Conservation (phyloP, 2,329 filamentous ascomycete genomes). For the Cadophora gregata region DNA sequence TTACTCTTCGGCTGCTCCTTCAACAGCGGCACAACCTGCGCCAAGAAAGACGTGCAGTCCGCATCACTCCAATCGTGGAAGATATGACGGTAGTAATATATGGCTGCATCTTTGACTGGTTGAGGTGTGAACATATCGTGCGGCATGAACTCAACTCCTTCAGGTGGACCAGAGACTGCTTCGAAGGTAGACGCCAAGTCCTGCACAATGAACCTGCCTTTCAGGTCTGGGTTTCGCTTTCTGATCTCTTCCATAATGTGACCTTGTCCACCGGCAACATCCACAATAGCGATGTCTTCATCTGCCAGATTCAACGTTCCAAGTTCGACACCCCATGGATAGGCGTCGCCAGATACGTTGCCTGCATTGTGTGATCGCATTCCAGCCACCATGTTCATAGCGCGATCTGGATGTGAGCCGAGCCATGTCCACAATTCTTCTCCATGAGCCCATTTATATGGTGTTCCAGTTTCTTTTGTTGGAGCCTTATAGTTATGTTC, state of each 20-base stretch:
- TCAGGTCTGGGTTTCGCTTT: constrained; percentile 31
- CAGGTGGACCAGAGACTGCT: constrained; percentile 23
- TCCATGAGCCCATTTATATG: constrained; percentile 35
- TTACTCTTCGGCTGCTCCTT: constrained; percentile 34
- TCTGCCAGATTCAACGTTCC: constrained; percentile 47
- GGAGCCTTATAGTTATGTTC: constrained; percentile 36
- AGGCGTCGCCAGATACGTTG: constrained; percentile 30
- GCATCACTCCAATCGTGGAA: constrained; percentile 38
- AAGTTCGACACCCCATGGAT: constrained; percentile 71
- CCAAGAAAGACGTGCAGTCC: constrained; percentile 31
- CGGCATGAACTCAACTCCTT: constrained; percentile 42
- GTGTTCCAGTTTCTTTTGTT: constrained; percentile 35
- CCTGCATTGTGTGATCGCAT: constrained; percentile 33
- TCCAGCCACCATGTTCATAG: constrained; percentile 35
- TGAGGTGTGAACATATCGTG: constrained; percentile 43
- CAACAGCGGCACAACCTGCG: constrained; percentile 30
- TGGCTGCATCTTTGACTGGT: constrained; percentile 30
- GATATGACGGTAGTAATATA: constrained; percentile 37
- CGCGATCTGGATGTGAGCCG: constrained; percentile 35
- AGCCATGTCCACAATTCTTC: constrained; percentile 38
- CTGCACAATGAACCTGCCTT: constrained; percentile 37
- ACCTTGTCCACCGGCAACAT: constrained; percentile 37
- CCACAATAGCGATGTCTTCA: constrained; percentile 34
- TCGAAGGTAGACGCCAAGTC: constrained; percentile 36
- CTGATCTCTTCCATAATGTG: constrained; percentile 35